phyloP scores from a whole-genome alignment of 2,329 filamentous ascomycete species.

The Ophiostoma novo-ulmi region DNA sequence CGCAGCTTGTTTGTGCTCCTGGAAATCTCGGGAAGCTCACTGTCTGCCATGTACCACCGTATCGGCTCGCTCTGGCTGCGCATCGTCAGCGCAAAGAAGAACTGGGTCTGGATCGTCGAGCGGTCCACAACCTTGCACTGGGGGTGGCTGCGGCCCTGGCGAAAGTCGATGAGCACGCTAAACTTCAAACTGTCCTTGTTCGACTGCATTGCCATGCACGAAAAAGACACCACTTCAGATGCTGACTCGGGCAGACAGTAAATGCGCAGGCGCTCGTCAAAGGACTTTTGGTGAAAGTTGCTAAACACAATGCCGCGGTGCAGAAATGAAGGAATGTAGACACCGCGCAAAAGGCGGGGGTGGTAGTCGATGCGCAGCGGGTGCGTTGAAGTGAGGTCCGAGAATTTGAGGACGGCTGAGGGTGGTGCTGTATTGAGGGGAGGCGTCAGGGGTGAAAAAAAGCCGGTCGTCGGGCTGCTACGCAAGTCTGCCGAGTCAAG shows the following conservation, averaged over 20 bases:
- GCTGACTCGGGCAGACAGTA: conserved; percentile 22
- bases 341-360: conserved; percentile 18
- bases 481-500: background rate
- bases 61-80: conserved; percentile 18
- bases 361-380: conserved; percentile 20
- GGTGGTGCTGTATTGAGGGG: background rate
- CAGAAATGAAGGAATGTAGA: conserved; percentile 21
- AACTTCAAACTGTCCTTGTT: conserved; percentile 18
- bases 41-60: conserved; percentile 20
- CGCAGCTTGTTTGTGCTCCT: conserved; percentile 16
- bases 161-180: conserved; percentile 23
- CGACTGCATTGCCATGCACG: conserved; percentile 20
- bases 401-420: background rate
- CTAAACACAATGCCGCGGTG: conserved; percentile 18
- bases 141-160: conserved; percentile 6
- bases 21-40: conserved; percentile 18
- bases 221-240: conserved; percentile 16
- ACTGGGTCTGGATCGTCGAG: conserved; percentile 13
- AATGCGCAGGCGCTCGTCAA: conserved; percentile 24
- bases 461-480: background rate
- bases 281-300: conserved; percentile 9
- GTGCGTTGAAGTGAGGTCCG: background rate
- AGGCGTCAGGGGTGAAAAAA: background rate
- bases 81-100: conserved; percentile 20
- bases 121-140: conserved; percentile 22